Evolutionary conservation across 2,329 filamentous ascomycete genomes (phyloP), one percentile per base, ranked within the genome.

Genomic region (Ophidiomyces ophidiicola): DNA sequence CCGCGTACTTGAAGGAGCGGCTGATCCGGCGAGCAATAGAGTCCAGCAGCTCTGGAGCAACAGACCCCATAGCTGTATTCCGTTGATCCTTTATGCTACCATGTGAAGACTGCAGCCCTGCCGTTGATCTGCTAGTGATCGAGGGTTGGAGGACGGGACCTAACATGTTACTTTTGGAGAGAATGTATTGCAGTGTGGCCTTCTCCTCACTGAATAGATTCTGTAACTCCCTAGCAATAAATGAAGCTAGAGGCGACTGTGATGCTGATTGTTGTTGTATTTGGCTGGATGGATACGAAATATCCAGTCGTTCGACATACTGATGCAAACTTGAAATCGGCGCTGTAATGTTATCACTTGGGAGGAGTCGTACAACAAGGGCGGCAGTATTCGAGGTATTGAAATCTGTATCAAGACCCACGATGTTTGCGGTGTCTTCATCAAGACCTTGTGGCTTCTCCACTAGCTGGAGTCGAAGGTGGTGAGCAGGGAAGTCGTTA

Each of bases 151-250:
- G 42, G 20, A 39, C 50, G 12, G 47, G 43, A 8, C 43, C 45
- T 17, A 49, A 44, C 11, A 53, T 50, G 41, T 54, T 56, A 30
- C 70, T 73, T 0, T 70, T 70, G 1, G 74, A 80, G 11, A 85
- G 67, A 14, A 86, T 71, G 53, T 83, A 76, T 8, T 81, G 79
- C 46, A 96, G 80, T 45, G 85, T 82, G 15, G 85, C 78, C 50
- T 88, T 86, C 58, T 98, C 90, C 60, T 96, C 86, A 3, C 75
- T 72, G 53, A 94, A 96, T 1, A 87, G 72, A 0, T 72, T 70
- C 39, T 83, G 78, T 10, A 98, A 67, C 51, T 88, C 78, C 32
- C 74, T 72, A 2, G 87, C 84, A 32, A 96, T 75, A 48, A 81
- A 92, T 0, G 74, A 76, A 0, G 83, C 83, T 2, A 92, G 68